phyloP scores from a whole-genome alignment of 2,329 filamentous ascomycete species.

The Cytospora schulzeri region DNA sequence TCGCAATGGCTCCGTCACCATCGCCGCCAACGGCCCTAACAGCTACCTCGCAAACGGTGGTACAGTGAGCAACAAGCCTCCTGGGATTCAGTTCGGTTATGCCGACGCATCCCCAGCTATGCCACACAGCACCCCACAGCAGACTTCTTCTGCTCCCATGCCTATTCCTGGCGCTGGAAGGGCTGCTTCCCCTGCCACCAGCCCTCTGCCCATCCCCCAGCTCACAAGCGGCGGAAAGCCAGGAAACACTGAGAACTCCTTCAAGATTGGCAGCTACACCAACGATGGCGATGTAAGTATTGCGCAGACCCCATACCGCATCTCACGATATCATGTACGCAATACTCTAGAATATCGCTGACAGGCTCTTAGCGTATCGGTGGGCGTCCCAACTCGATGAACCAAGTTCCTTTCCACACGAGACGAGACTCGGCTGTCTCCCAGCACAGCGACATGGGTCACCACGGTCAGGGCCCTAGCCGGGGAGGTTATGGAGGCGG shows the following conservation, averaged over 20 bases:
- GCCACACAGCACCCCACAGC: constrained; percentile 67
- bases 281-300: constrained; percentile 77
- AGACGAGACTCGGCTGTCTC: constrained; percentile 87
- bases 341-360: constrained; percentile 20
- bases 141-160: constrained; percentile 56
- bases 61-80: constrained; percentile 54
- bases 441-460: constrained; percentile 71
- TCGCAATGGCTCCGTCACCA: constrained; percentile 88
- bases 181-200: constrained; percentile 81
- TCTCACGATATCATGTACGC: constrained; percentile 28
- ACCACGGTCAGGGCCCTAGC: constrained; percentile 60
- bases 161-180: constrained; percentile 68
- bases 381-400: constrained; percentile 62
- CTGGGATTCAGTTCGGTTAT: constrained; percentile 79
- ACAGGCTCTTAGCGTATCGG: constrained; percentile 60
- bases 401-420: constrained; percentile 56
- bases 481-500: constrained; percentile 55
- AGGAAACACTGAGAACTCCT: constrained; percentile 57
- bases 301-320: background rate
- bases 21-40: constrained; percentile 79
- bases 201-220: constrained; percentile 91
- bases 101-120: constrained; percentile 64
- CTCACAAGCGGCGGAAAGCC: constrained; percentile 83
- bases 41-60: constrained; percentile 79
- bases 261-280: constrained; percentile 75